phyloP scores from a whole-genome alignment of 1,284 basidiomycete genomes.

The Cryptococcus hybrid region DNA sequence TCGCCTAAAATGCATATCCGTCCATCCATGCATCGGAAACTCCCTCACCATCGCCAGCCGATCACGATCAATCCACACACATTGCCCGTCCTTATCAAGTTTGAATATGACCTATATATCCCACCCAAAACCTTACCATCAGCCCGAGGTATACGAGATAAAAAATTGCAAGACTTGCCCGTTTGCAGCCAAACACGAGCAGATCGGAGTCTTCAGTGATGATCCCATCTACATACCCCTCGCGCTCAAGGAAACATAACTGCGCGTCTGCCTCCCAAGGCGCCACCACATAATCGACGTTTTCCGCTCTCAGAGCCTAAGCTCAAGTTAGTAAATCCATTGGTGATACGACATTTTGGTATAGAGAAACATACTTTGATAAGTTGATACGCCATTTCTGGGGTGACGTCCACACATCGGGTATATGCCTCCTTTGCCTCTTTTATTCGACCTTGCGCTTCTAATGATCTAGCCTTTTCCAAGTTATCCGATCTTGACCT shows the following conservation, averaged over 20 bases:
- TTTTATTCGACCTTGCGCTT: conserved; percentile 69
- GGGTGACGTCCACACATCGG: conserved; percentile 93
- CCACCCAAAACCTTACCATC: too few species aligned
- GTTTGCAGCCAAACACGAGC: conserved; percentile 91
- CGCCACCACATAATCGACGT: conserved; percentile 83
- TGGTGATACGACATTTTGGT: too few species aligned
- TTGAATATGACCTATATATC: conserved; percentile 62
- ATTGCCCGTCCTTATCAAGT: conserved; percentile 73
- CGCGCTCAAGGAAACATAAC: conserved; percentile 84
- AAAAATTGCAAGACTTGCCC: conserved; percentile 55
- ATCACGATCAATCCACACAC: conserved; percentile 73
- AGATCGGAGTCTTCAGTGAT: conserved; percentile 98
- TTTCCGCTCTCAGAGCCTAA: conserved; percentile 77
- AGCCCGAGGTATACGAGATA: too few species aligned
- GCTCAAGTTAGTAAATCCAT: too few species aligned
- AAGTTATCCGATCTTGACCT: conserved; percentile 52
- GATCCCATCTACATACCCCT: conserved; percentile 82
- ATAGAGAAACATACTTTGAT: conserved; percentile 69
- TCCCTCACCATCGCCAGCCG: conserved; percentile 72
- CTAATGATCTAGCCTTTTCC: conserved; percentile 67
- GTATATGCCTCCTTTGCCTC: conserved; percentile 86
- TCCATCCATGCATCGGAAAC: conserved; percentile 83
- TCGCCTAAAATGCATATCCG: conserved; percentile 80
- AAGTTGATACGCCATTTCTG: conserved; percentile 94
- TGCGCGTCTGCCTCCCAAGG: conserved; percentile 99